Percentiles rank a stretch among this genome's conserved stretches.
These are phyloP conservation scores for Schwanniomyces yamadae DNA, from an alignment of 805 yeast species.

Conservation along the genomic window DNA sequence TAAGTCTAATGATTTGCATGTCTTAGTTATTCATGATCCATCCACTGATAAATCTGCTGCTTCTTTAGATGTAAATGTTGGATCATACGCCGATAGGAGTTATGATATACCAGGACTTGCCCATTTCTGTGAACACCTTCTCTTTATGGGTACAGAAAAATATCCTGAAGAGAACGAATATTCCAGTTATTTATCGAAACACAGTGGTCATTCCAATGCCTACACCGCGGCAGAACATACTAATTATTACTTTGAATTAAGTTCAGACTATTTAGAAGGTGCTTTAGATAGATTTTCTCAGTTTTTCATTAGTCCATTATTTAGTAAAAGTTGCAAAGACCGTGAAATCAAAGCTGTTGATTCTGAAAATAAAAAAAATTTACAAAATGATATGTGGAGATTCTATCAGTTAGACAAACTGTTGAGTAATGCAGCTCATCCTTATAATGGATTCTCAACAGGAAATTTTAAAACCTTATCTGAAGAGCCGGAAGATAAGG, in stretches of 20 bases:
- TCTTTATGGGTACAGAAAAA: constrained; percentile 78
- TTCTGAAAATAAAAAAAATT: constrained; percentile 90
- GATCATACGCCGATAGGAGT: constrained; percentile 68
- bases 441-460: constrained; percentile 84
- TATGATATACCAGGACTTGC: constrained; percentile 67
- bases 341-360: constrained; percentile 94
- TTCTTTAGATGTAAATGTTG: constrained; percentile 74
- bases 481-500: constrained; percentile 55
- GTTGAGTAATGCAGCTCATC: constrained; percentile 71
- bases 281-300: constrained; percentile 93
- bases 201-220: constrained; percentile 90
- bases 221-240: constrained; percentile 88
- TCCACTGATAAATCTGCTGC: constrained; percentile 76
- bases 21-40: constrained; percentile 65
- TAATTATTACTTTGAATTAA: constrained; percentile 85
- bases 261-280: constrained; percentile 72
- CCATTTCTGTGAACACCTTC: constrained; percentile 64
- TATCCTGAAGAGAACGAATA: constrained; percentile 77
- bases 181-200: constrained; percentile 70
- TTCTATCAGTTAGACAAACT: constrained; percentile 79
- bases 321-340: constrained; percentile 71
- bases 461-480: constrained; percentile 81
- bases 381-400: constrained; percentile 90
- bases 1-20: constrained; percentile 53
- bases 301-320: constrained; percentile 84